A percentile compares a stretch with the other conserved stretches of the same genome.
These are phyloP conservation scores for Arthonia radiata DNA, from an alignment of 495 filamentous ascomycete genomes.

Conservation along the genomic window DNA sequence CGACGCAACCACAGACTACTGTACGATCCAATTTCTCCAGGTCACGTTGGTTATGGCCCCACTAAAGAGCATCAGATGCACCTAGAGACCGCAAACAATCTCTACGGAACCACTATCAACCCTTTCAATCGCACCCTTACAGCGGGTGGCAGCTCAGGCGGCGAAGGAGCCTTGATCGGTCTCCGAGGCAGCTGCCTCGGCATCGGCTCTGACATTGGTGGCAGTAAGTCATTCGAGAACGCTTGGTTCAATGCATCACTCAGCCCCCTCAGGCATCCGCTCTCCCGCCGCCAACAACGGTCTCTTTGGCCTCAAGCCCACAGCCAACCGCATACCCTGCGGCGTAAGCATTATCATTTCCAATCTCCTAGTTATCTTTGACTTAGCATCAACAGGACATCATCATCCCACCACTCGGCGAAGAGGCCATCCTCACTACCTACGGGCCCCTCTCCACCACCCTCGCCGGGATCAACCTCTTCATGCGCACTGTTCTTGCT, in stretches of 20 bases:
- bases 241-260: too few relatives aligned
- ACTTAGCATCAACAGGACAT: too few relatives aligned
- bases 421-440: constrained; percentile 33
- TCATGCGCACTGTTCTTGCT: constrained; percentile 31
- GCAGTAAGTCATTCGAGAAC: too few relatives aligned
- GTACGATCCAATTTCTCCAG: constrained; percentile 1
- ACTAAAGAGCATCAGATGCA: constrained; percentile 28
- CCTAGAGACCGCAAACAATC: constrained; percentile 26
- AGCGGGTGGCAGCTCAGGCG: constrained; percentile 37
- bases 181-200: constrained; percentile 33
- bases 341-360: too few relatives aligned
- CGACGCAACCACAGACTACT: constrained; percentile 28
- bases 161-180: constrained; percentile 39
- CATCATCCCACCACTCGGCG: too few relatives aligned
- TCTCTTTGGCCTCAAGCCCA: constrained; percentile 41
- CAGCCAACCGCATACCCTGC: constrained; percentile 30
- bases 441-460: constrained; percentile 37
- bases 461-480: constrained; percentile 37
- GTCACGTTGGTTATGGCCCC: too few relatives aligned
- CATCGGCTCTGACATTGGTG: constrained; percentile 43
- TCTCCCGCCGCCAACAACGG: constrained; percentile 38
- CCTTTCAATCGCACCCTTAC: constrained; percentile 30
- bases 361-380: too few relatives aligned
- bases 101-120: constrained; percentile 34
- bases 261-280: too few relatives aligned